A percentile compares a stretch with the other conserved stretches of the same genome.
Evolutionary conservation across 192 early-diverging fungal species (phyloP).

Genomic region (Funneliformis mosseae): DNA sequence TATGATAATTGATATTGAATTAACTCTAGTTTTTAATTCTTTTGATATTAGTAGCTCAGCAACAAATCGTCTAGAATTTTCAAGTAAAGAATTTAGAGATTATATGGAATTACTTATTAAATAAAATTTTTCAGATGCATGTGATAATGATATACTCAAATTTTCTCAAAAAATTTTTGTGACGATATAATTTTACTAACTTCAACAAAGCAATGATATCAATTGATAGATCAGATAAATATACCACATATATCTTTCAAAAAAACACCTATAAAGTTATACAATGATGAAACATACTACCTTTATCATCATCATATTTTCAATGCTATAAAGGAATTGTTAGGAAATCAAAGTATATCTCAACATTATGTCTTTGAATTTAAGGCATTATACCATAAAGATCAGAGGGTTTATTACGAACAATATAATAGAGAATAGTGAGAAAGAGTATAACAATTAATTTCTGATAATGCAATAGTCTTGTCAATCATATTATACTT

Average conservation of each 20-base stretch:
- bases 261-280: not conserved
- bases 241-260: not conserved
- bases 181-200: not conserved
- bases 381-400: not conserved
- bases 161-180: not conserved
- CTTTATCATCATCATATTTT: not conserved
- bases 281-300: not conserved
- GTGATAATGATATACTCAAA: not conserved
- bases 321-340: not conserved
- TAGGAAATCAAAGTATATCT: not conserved
- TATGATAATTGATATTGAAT: too few relatives aligned
- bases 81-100: too few relatives aligned
- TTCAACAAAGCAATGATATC: not conserved
- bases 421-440: not conserved
- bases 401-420: not conserved
- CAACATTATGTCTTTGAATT: not conserved
- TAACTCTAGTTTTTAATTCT: too few relatives aligned
- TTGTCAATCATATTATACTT: not conserved
- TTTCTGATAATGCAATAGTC: not conserved
- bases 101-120: not conserved
- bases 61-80: too few relatives aligned
- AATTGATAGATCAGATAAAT: conserved; percentile 4
- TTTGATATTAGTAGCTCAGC: too few relatives aligned
- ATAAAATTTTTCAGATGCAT: not conserved
- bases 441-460: not conserved